phyloP scores from a whole-genome alignment of 345 rosid species.

The Populus deltoides region DNA sequence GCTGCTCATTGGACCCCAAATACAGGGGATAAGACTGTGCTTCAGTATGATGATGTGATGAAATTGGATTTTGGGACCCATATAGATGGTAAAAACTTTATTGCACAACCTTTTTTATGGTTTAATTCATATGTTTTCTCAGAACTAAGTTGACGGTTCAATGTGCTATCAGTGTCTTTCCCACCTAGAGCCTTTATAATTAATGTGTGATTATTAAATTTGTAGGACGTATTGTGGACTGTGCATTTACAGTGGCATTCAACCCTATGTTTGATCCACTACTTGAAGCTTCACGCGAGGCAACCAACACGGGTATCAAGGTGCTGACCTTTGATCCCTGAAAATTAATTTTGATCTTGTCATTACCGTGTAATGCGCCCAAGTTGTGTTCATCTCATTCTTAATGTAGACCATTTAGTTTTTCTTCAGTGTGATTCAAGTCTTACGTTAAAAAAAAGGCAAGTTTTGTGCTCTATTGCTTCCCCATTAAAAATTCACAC shows the following conservation, averaged over 20 bases:
- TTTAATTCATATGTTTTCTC: not conserved
- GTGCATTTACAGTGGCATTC: conserved; percentile 98
- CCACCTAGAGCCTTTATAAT: conserved; percentile 4
- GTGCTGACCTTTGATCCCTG: conserved; percentile 31
- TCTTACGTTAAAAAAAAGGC: not conserved
- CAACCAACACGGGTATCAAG: conserved; percentile 95
- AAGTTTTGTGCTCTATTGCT: no score
- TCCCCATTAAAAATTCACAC: no score
- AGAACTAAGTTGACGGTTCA: not conserved
- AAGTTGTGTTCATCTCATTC: not conserved
- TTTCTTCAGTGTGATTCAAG: not conserved
- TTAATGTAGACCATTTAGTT: not conserved
- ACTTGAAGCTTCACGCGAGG: conserved; percentile 92
- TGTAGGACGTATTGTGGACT: conserved; percentile 82
- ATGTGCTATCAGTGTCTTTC: not conserved
- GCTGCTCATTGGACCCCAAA: conserved; percentile 99
- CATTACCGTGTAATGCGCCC: not conserved
- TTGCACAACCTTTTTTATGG: not conserved
- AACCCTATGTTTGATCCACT: conserved; percentile 92
- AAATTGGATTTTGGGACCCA: conserved; percentile 97
- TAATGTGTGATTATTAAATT: conserved; percentile 29
- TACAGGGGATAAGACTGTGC: conserved; percentile 91
- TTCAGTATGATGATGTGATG: conserved; percentile 95
- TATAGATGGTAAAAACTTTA: conserved; percentile 60
- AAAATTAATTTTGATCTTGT: not conserved